phyloP scores from a whole-genome alignment of 192 early-diverging fungal genomes.

The Podila clonocystis region DNA sequence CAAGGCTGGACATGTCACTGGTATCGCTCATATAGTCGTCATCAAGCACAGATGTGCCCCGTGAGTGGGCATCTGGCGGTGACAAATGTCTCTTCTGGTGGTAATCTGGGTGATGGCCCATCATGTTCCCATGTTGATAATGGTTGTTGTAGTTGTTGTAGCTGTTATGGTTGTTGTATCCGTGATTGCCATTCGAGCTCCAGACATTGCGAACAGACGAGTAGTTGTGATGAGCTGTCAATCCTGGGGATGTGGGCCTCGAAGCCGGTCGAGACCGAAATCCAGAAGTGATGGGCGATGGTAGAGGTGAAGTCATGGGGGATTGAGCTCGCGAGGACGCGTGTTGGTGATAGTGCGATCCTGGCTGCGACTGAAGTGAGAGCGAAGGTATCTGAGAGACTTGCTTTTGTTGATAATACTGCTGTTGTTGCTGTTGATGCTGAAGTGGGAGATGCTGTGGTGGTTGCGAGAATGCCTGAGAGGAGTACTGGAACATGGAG shows the following conservation, averaged over 20 bases:
- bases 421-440: background rate
- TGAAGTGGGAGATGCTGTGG: background rate
- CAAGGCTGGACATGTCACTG: constrained; percentile 47
- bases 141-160: constrained; percentile 7
- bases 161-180: constrained; percentile 1
- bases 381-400: constrained; percentile 37
- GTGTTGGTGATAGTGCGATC: constrained; percentile 8
- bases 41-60: constrained; percentile 18
- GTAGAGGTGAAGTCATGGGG: constrained; percentile 40
- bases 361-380: background rate
- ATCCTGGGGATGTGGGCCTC: constrained; percentile 43
- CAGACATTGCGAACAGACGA: background rate
- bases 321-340: constrained; percentile 28
- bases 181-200: constrained; percentile 1
- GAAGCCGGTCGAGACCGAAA: constrained; percentile 53
- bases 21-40: constrained; percentile 52
- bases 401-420: constrained; percentile 43
- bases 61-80: constrained; percentile 18
- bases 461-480: constrained; percentile 4
- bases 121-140: background rate
- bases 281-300: constrained; percentile 47
- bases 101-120: constrained; percentile 23
- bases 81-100: constrained; percentile 46
- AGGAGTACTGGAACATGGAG: constrained; percentile 1
- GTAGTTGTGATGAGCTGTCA: constrained; percentile 12